phyloP scores from a whole-genome alignment of 805 yeast genomes.

The Cyberlindnera amylophila region DNA sequence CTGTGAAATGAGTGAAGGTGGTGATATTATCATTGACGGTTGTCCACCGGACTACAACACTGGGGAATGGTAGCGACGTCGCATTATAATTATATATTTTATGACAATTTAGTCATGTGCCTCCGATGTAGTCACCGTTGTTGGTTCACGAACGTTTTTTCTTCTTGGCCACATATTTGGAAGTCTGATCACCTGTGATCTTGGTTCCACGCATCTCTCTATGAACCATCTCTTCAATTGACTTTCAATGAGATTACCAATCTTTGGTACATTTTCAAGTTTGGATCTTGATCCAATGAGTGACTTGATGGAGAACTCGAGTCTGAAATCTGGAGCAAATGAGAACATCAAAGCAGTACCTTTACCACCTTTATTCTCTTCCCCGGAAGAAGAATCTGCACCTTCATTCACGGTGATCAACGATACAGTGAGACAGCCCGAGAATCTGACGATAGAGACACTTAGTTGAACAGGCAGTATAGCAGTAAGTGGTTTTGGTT shows the following conservation, averaged over 20 bases:
- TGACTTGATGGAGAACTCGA: conserved; percentile 86
- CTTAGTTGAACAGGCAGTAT: conserved; percentile 79
- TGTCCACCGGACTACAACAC: conserved; percentile 24
- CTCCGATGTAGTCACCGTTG: conserved; percentile 10
- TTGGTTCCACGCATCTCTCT: conserved; percentile 90
- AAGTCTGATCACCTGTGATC: conserved; percentile 77
- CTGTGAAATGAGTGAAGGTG: conserved; percentile 20
- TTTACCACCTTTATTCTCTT: conserved; percentile 23
- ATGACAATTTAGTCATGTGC: conserved; percentile 18
- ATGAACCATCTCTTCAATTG: conserved; percentile 84
- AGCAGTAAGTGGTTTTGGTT: conserved; percentile 81
- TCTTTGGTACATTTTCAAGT: conserved; percentile 88
- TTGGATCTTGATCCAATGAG: conserved; percentile 90
- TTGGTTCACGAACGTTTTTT: conserved; percentile 47
- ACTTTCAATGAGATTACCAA: conserved; percentile 78
- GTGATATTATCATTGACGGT: conserved; percentile 20
- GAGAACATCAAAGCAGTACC: conserved; percentile 83
- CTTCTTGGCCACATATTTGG: conserved; percentile 87
- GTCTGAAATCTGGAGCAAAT: conserved; percentile 84
- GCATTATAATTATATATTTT: not conserved
- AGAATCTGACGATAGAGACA: conserved; percentile 86
- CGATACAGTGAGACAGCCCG: conserved; percentile 84
- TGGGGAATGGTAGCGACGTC: conserved; percentile 1
- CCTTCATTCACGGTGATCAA: conserved; percentile 23
- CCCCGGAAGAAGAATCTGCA: conserved; percentile 1